These are phyloP conservation scores for Picochlorum sp. DNA, from an alignment of 139 green algal genomes.

Conservation along the genomic window DNA sequence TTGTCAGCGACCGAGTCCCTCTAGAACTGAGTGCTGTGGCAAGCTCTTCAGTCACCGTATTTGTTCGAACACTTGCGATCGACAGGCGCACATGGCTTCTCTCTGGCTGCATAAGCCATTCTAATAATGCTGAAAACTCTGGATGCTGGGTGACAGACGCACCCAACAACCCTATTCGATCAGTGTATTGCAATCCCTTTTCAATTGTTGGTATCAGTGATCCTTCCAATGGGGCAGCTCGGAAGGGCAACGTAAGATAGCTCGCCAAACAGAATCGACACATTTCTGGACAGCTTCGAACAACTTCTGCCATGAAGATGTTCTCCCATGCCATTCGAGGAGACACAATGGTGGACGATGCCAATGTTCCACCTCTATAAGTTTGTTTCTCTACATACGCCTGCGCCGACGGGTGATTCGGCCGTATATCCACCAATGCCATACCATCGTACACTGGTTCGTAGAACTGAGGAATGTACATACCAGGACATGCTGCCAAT, in stretches of 20 bases:
- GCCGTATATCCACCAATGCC: not conserved
- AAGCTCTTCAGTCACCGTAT: constrained; percentile 43
- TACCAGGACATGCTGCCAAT: constrained; percentile 5
- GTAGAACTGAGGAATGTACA: constrained; percentile 30
- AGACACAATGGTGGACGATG: constrained; percentile 38
- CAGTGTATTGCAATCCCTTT: constrained; percentile 32
- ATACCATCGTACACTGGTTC: constrained; percentile 12
- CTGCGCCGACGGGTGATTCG: constrained; percentile 3
- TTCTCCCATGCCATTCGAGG: constrained; percentile 44
- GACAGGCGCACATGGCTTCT: constrained; percentile 31
- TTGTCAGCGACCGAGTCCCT: constrained; percentile 40
- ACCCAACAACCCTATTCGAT: constrained; percentile 40
- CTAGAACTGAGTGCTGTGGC: constrained; percentile 27
- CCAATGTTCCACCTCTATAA: constrained; percentile 33
- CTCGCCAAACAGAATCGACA: constrained; percentile 41
- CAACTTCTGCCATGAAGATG: constrained; percentile 47
- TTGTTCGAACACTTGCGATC: constrained; percentile 35
- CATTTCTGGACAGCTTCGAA: constrained; percentile 48
- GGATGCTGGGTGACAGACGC: constrained; percentile 50
- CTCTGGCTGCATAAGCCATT: constrained; percentile 33
- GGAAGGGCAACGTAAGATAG: constrained; percentile 48
- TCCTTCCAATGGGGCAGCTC: constrained; percentile 28
- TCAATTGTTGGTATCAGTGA: constrained; percentile 41
- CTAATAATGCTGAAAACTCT: constrained; percentile 37
- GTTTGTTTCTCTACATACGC: constrained; percentile 41